Conservation (phyloP, 1,284 basidiomycete species). For the Sutorius eximius region DNA sequence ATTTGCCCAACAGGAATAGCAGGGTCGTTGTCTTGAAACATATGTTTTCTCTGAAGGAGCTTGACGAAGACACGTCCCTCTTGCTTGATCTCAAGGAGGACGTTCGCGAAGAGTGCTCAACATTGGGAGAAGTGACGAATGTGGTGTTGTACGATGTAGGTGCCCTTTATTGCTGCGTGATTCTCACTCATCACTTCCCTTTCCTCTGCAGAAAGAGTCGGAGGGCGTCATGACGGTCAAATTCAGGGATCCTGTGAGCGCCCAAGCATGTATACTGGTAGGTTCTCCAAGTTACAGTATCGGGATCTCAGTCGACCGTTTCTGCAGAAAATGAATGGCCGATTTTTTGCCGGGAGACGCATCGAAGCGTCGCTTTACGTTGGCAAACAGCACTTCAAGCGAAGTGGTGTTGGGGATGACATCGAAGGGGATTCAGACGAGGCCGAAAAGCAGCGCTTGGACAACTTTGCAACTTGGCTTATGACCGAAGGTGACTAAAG, state of each 20-base stretch:
- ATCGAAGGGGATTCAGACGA: conserved; percentile 63
- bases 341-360: conserved; percentile 86
- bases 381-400: conserved; percentile 81
- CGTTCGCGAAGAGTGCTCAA: conserved; percentile 91
- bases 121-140: conserved; percentile 93
- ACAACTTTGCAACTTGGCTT: conserved; percentile 88
- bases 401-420: conserved; percentile 64
- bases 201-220: conserved; percentile 69
- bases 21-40: conserved; percentile 90
- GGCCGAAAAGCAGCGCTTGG: conserved; percentile 79
- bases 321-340: conserved; percentile 88
- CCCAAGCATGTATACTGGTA: conserved; percentile 86
- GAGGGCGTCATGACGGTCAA: conserved; percentile 97
- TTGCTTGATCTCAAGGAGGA: conserved; percentile 95
- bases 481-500: conserved; percentile 67
- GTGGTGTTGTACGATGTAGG: conserved; percentile 95
- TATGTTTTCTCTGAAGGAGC: conserved; percentile 90
- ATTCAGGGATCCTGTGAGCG: conserved; percentile 85
- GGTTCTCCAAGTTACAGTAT: conserved; percentile 33
- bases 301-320: not conserved
- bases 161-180: conserved; percentile 15
- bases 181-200: not conserved
- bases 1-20: no score
- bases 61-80: conserved; percentile 85
- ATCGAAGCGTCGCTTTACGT: conserved; percentile 81